Evolutionary conservation across 2,329 filamentous ascomycete species (phyloP).

Genomic region (Stachybotrys echinatus): DNA sequence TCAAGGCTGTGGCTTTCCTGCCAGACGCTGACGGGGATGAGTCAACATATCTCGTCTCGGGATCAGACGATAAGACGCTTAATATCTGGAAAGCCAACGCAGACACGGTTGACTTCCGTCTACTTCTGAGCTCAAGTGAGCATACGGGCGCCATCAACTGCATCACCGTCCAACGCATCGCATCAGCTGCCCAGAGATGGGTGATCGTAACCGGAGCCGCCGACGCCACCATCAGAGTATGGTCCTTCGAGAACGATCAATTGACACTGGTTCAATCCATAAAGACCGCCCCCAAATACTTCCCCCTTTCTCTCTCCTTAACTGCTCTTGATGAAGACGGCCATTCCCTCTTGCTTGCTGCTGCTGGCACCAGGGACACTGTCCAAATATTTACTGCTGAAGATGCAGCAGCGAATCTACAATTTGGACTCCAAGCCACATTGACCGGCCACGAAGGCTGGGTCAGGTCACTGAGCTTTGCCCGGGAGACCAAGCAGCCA

Average conservation of each 20-base stretch:
- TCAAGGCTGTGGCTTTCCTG: slow-evolving; percentile 81
- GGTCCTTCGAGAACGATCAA: slow-evolving; percentile 54
- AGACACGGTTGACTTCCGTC: slow-evolving; percentile 23
- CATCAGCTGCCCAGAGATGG: slow-evolving; percentile 22
- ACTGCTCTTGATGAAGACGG: slow-evolving; percentile 48
- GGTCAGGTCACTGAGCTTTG: slow-evolving; percentile 82
- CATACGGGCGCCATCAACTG: slow-evolving; percentile 76
- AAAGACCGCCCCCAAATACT: slow-evolving; percentile 68
- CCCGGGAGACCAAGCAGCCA: slow-evolving; percentile 48
- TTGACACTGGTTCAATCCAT: slow-evolving; percentile 64
- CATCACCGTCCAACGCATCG: slow-evolving; percentile 39
- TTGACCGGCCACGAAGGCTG: slow-evolving; percentile 90
- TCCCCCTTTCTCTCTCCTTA: slow-evolving; percentile 74
- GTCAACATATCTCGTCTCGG: slow-evolving; percentile 63
- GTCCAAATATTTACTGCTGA: slow-evolving; percentile 73
- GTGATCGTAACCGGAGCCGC: slow-evolving; percentile 75
- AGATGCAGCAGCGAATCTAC: slow-evolving; percentile 24
- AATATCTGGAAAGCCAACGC: slow-evolving; percentile 58
- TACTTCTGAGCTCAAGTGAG: slow-evolving; percentile 49
- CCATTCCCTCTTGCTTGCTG: slow-evolving; percentile 63
- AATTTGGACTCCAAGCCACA: slow-evolving; percentile 69
- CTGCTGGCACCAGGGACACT: slow-evolving; percentile 77
- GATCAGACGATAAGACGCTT: slow-evolving; percentile 74
- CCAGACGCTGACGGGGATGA: slow-evolving; percentile 39
- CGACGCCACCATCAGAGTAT: slow-evolving; percentile 68